phyloP scores from a whole-genome alignment of 768 basidiomycete genomes.

The Daedaleopsis sinensis region DNA sequence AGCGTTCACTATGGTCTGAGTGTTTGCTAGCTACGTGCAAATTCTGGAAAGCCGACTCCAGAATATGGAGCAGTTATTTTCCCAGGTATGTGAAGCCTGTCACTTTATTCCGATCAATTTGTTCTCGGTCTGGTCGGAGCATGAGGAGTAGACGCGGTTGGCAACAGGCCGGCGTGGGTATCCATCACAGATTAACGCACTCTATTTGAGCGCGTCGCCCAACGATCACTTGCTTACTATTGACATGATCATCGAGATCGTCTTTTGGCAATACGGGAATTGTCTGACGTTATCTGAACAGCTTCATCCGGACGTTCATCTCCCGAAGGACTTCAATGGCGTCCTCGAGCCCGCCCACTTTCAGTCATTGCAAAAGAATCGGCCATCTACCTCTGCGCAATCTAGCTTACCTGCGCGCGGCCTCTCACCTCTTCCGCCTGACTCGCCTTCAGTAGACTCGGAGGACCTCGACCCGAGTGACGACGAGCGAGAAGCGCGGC shows the following conservation, averaged over 20 bases:
- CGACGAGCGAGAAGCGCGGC: constrained; percentile 20
- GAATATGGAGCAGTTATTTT: constrained; percentile 26
- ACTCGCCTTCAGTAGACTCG: neutral
- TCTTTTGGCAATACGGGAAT: neutral
- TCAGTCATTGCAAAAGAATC: neutral
- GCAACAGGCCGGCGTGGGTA: too few relatives aligned
- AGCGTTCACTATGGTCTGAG: too few relatives aligned
- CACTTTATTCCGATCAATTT: neutral
- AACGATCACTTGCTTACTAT: too few relatives aligned
- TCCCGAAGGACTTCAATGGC: constrained; percentile 8
- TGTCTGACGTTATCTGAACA: neutral
- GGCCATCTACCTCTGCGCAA: neutral
- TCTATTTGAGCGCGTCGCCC: too few relatives aligned
- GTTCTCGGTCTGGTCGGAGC: neutral
- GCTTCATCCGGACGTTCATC: neutral
- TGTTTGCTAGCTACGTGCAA: constrained; percentile 20
- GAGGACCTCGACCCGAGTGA: constrained; percentile 24
- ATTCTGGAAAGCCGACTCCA: constrained; percentile 22
- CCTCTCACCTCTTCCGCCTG: neutral
- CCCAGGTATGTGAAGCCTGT: constrained; percentile 13
- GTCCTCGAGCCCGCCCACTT: neutral
- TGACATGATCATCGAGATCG: too few relatives aligned
- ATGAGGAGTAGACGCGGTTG: too few relatives aligned
- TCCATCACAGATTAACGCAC: too few relatives aligned
- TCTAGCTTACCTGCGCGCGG: neutral